phyloP scores from a whole-genome alignment of 106 monocot genomes.

The Dendrobium catenatum region DNA sequence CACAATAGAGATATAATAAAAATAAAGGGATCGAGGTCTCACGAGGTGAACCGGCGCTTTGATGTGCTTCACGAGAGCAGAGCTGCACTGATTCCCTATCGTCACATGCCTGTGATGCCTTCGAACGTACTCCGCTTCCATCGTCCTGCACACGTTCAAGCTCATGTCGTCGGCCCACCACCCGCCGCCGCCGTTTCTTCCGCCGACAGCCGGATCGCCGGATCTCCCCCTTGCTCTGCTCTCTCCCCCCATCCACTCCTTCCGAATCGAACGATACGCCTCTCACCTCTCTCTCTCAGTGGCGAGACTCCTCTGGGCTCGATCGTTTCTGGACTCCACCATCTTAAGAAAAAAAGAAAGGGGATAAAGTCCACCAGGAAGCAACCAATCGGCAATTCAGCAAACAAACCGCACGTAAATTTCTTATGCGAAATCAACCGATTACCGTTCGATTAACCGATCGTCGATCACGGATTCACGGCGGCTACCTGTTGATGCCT shows the following conservation, averaged over 20 bases:
- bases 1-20: neutral
- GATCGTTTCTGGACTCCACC: neutral
- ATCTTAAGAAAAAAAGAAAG: neutral
- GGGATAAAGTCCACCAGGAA: neutral
- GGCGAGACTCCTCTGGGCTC: neutral
- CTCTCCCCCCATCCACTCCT: slow-evolving; percentile 10
- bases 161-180: slow-evolving; percentile 22
- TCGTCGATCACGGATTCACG: neutral
- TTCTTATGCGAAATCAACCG: neutral
- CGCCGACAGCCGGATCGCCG: neutral
- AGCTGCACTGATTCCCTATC: slow-evolving; percentile 49
- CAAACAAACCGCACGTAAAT: neutral
- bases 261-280: neutral
- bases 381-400: neutral
- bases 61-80: slow-evolving; percentile 42
- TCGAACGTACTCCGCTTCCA: slow-evolving; percentile 34
- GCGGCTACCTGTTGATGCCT: neutral
- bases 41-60: slow-evolving; percentile 56
- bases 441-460: neutral
- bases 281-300: neutral
- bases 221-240: neutral
- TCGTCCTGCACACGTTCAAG: neutral
- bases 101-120: slow-evolving; percentile 41
- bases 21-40: slow-evolving; percentile 15
- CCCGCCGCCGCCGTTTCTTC: neutral